Evolutionary conservation across 768 basidiomycete genomes (phyloP).

Genomic region (Neoboletus brunneissimus): DNA sequence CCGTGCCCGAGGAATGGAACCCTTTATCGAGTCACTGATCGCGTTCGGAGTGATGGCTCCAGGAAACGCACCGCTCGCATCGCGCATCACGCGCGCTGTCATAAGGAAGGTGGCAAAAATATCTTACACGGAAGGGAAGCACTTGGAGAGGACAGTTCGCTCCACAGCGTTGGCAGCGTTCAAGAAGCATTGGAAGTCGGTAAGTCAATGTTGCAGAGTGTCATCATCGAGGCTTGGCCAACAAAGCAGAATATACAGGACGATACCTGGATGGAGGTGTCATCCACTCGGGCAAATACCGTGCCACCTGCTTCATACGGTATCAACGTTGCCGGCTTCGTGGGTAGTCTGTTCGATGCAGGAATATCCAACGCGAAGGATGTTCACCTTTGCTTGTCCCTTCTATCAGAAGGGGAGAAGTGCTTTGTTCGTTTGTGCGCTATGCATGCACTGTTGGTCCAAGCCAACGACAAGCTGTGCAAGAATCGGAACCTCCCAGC

Average conservation of each 20-base stretch:
- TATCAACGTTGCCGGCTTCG: conserved; percentile 31
- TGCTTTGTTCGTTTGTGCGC: conserved; percentile 31
- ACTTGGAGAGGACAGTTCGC: conserved; percentile 14
- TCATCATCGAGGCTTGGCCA: background rate
- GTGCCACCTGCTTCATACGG: conserved; percentile 14
- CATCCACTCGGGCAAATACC: background rate
- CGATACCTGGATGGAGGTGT: conserved; percentile 6
- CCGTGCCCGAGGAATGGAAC: conserved; percentile 10
- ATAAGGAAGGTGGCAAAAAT: background rate
- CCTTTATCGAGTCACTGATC: conserved; percentile 17
- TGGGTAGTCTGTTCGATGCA: conserved; percentile 32
- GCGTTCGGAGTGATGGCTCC: conserved; percentile 13
- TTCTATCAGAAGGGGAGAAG: conserved; percentile 21
- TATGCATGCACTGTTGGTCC: conserved; percentile 34
- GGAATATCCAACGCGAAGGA: conserved; percentile 27
- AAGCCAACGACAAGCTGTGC: conserved; percentile 34
- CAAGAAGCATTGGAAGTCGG: conserved; percentile 14
- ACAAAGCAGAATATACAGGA: conserved; percentile 10
- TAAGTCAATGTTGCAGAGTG: conserved; percentile 4
- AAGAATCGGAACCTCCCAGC: conserved; percentile 19
- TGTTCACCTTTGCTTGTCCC: conserved; percentile 28
- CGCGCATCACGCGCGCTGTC: conserved; percentile 15
- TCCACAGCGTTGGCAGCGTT: conserved; percentile 13
- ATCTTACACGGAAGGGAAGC: conserved; percentile 13
- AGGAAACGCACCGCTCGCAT: conserved; percentile 12